Evolutionary conservation across 768 basidiomycete genomes (phyloP), one percentile per base, ranked within the genome.

Genomic region (Termitomyces sp.): DNA sequence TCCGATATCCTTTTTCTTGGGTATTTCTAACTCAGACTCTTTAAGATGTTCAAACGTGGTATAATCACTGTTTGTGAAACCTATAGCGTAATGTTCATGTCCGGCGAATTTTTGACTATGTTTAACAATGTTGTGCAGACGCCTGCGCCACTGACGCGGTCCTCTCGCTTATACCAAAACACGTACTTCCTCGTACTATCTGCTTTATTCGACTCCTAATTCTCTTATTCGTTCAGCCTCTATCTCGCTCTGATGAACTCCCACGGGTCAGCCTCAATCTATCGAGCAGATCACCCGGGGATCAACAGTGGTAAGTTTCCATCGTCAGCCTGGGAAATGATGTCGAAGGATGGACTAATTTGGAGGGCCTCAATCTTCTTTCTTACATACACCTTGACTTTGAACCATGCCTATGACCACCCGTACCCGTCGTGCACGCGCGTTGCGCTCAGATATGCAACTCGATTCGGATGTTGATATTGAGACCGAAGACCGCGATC

Each of bases 311-410:
- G 61, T 62, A 45, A 62, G 59, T 61, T 27, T 56, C 17, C 31
- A 40, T 53, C 38, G 38, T 41, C 43, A 48, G 38, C 63, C 61
- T 65, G 63, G 63, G 63, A 65, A 65, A 60, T 65, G 62, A 65
- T 65, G 43, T 54, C 45, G 57, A 60, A 60, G 43, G 9, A n/a
- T 27, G 16, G n/a, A 52, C 61, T 65, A 62, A 63, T 62, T 58
- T 54, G 51, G 60, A 42, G 14, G 6, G 5, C 21, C 49, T 44
- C 14, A 23, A 21, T 7, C 27, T 4, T 31, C 45, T 29, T 11
- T 44, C 16, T 45, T 55, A 47, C 49, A 48, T 43, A 47, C 44
- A 16, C 11, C 4, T 23, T 25, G 16, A 49, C 17, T 23, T 16
- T 10, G 5, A 50, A 50, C 38, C 12, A 65, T 65, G 63, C 63